Conservation (phyloP, 1,139 yeast species). For the Insectozyma bohioensis region DNA sequence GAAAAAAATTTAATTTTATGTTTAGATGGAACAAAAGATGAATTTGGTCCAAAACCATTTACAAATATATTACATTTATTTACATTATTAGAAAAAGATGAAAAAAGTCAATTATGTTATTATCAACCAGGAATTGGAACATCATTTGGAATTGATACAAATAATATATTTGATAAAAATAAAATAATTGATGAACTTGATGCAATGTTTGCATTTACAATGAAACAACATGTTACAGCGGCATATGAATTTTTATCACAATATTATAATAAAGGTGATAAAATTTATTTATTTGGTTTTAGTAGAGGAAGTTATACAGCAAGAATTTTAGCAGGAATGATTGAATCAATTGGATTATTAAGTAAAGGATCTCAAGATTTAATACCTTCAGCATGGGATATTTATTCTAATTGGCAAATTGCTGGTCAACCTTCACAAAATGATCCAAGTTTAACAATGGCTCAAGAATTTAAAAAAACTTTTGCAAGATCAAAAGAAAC, state of each 20-base stretch:
- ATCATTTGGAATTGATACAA: constrained; percentile 38
- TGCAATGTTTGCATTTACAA: constrained; percentile 52
- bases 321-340: constrained; percentile 61
- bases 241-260: constrained; percentile 55
- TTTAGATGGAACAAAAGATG: constrained; percentile 63
- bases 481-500: constrained; percentile 49
- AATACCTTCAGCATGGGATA: constrained; percentile 59
- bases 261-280: constrained; percentile 48
- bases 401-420: constrained; percentile 61
- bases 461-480: constrained; percentile 51
- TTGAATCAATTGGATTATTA: constrained; percentile 58
- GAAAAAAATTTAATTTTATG: constrained; percentile 38
- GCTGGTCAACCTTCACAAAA: constrained; percentile 55
- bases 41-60: constrained; percentile 55
- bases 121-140: constrained; percentile 71
- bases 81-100: constrained; percentile 48
- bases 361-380: constrained; percentile 53
- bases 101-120: constrained; percentile 48
- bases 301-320: constrained; percentile 69
- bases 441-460: constrained; percentile 39
- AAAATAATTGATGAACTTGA: constrained; percentile 42
- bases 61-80: constrained; percentile 57
- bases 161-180: constrained; percentile 18
- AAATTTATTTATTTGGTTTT: constrained; percentile 57
- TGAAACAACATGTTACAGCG: constrained; percentile 53